phyloP scores from a whole-genome alignment of 2,329 filamentous ascomycete species.

The Amesomyces nigricolor region DNA sequence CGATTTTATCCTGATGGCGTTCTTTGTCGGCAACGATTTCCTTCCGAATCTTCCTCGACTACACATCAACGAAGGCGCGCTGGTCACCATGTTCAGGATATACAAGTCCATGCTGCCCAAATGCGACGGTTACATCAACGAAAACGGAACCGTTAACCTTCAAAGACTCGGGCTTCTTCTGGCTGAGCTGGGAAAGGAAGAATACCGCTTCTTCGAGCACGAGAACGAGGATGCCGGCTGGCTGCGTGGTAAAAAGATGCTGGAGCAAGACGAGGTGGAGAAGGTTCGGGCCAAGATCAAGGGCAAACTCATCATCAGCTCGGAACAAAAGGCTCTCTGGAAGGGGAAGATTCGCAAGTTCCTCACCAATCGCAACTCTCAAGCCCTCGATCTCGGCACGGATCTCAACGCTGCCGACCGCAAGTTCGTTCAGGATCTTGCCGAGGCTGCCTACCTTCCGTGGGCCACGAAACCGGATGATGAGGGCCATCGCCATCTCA shows the following conservation, averaged over 20 bases:
- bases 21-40: constrained; percentile 99
- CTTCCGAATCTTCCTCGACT: constrained; percentile 91
- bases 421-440: constrained; percentile 86
- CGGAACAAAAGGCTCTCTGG: constrained; percentile 76
- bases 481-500: constrained; percentile 48
- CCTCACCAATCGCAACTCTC: constrained; percentile 60
- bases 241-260: constrained; percentile 80
- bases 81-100: constrained; percentile 94
- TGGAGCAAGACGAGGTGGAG: constrained; percentile 62
- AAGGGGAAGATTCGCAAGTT: constrained; percentile 74
- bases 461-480: constrained; percentile 56
- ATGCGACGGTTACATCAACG: constrained; percentile 92
- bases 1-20: constrained; percentile 98
- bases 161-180: constrained; percentile 70
- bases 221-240: constrained; percentile 86
- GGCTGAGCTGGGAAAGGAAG: constrained; percentile 79
- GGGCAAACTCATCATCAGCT: constrained; percentile 67
- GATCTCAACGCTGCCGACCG: constrained; percentile 76
- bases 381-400: constrained; percentile 66
- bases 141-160: constrained; percentile 87
- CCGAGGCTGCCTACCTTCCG: constrained; percentile 53
- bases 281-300: constrained; percentile 47
- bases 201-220: constrained; percentile 86
- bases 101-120: constrained; percentile 88
- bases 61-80: constrained; percentile 96